Evolutionary conservation across 2,329 filamentous ascomycete species (phyloP).

Genomic region (Sclerotinia minor): DNA sequence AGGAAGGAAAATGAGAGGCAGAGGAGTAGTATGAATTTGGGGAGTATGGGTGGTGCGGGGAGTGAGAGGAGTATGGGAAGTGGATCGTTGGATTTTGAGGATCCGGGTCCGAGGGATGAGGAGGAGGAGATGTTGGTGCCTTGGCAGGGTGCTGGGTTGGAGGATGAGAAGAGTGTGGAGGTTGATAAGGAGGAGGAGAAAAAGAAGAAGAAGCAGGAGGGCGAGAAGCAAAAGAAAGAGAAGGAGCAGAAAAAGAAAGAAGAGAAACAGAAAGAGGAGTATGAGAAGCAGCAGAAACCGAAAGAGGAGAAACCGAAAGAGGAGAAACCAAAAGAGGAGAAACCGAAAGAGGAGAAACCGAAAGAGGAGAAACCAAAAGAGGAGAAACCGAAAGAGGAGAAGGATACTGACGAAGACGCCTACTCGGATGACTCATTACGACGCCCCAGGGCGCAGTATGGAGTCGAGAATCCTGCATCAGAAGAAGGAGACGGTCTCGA

Average conservation of each 20-base stretch:
- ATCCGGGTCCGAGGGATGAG: not conserved
- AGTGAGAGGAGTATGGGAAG: not conserved
- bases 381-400: not conserved
- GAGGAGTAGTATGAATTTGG: not conserved
- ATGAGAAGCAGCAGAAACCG: too few species aligned
- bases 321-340: too few species aligned
- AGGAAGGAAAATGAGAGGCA: not conserved
- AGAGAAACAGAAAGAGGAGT: not conserved
- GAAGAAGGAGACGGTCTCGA: not conserved
- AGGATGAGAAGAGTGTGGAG: not conserved
- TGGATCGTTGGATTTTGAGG: not conserved
- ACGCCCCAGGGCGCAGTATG: not conserved
- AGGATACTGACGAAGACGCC: not conserved
- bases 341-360: not conserved
- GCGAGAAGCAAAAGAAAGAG: not conserved
- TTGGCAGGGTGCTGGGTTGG: not conserved
- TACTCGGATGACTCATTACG: not conserved
- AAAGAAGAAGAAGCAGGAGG: not conserved
- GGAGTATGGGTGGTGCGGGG: not conserved
- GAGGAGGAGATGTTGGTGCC: too few species aligned
- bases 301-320: not conserved
- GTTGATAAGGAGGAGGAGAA: not conserved
- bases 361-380: not conserved
- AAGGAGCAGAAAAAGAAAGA: not conserved
- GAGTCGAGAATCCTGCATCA: not conserved